Evolutionary conservation across 441 rosid species (phyloP), one percentile per base, ranked within the genome.

Genomic region (Croton laevigatus): DNA sequence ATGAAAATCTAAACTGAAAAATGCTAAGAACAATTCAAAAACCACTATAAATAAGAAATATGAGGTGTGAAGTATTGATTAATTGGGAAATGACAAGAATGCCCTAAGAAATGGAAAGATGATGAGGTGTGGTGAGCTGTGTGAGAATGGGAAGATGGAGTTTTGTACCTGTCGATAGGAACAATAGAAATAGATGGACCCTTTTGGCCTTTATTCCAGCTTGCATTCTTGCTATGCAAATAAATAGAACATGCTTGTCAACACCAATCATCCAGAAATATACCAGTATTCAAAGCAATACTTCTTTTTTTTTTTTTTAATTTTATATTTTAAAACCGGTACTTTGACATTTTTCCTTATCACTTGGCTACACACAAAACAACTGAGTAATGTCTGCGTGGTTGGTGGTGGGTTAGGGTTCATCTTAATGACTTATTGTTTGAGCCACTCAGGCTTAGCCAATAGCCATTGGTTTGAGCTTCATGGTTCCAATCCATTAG

Each of bases 201-300:
- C 49, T 3, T 44, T 49, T 27, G 32, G 32, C 32, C 32, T 27
- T 27, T 27, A 27, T 1, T 75, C 74, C 77, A 68, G 82, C 83
- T 76, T 42, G 82, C 75, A 71, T 58, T 61, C 59, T 45, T 60
- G 19, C 71, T 38, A 1, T 27, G 64, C 72, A 73, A 38, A 57
- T 68, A 13, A 70, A 67, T 34, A 42, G 69, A 82, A 72, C 76
- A 68, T 77, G 76, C 48, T 54, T 58, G 78, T 78, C 78, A 62
- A 57, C 77, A 13, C 23, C 70, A 48, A 32, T 13, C 20, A 9
- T 55, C 60, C 59, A n/a, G 8, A 55, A 62, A 10, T 20, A 8
- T 27, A 27, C 32, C 32, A 1, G 2, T 2, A 27, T 27, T 27
- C 32, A 27, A 27, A 27, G 32, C 32, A 27, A 27, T 27, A 27